Evolutionary conservation across 2,329 filamentous ascomycete genomes (phyloP).

Genomic region (Diaporthe sp.): DNA sequence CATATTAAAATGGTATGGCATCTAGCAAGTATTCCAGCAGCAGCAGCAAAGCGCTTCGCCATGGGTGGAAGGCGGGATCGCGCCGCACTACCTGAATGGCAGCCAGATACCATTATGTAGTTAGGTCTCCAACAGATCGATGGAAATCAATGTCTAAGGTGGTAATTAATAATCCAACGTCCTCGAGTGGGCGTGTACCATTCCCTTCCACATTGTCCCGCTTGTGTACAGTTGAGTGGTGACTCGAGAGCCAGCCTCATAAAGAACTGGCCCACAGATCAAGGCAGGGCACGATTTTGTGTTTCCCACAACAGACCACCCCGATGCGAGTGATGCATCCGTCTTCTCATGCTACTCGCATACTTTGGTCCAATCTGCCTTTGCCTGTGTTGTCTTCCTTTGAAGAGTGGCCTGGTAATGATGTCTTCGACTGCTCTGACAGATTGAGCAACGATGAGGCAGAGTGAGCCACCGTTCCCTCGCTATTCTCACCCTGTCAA

Average conservation of each 20-base stretch:
- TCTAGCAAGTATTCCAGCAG: conserved; percentile 24
- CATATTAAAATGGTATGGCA: conserved; percentile 36
- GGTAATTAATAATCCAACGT: conserved; percentile 39
- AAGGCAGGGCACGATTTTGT: too few relatives aligned
- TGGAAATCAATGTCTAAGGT: conserved; percentile 35
- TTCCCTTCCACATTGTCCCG: background rate
- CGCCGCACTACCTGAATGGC: conserved; percentile 13
- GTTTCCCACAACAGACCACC: background rate
- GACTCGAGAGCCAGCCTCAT: background rate
- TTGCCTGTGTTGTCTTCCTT: background rate
- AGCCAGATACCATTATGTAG: conserved; percentile 39
- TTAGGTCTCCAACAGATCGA: conserved; percentile 33
- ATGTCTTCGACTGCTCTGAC: too few relatives aligned
- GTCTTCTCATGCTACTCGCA: background rate
- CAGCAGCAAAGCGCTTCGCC: conserved; percentile 29
- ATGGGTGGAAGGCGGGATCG: background rate
- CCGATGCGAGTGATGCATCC: background rate
- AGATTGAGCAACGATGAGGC: background rate
- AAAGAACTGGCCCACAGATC: too few relatives aligned
- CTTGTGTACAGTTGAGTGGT: background rate
- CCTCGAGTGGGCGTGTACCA: background rate
- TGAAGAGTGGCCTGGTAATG: background rate
- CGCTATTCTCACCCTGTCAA: too few relatives aligned
- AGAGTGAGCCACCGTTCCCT: background rate
- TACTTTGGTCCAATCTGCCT: background rate